phyloP scores from a whole-genome alignment of 1,284 basidiomycete species.

The Melampsora abietis-canadensis region DNA sequence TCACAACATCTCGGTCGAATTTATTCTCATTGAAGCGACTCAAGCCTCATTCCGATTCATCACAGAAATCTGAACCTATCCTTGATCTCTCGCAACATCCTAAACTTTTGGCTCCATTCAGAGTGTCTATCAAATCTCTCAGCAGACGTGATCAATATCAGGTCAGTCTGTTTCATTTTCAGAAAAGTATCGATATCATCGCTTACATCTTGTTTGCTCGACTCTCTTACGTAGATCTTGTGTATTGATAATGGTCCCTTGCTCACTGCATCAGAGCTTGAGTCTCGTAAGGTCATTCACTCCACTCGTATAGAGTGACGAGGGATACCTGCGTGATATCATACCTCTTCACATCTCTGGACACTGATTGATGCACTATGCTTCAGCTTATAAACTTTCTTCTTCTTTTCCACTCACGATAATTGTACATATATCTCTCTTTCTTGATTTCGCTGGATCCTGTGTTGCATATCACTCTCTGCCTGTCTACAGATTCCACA shows the following conservation, averaged over 20 bases:
- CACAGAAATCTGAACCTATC: not conserved
- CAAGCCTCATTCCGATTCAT: not conserved
- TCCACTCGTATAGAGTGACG: constrained; percentile 10
- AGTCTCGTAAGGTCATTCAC: not conserved
- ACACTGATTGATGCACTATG: too few relatives aligned
- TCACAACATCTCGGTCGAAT: not conserved
- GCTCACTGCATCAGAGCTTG: not conserved
- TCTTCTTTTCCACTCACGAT: too few relatives aligned
- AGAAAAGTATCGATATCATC: not conserved
- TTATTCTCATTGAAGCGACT: not conserved
- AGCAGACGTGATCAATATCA: constrained; percentile 49
- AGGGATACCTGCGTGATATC: too few relatives aligned
- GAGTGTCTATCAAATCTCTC: constrained; percentile 47
- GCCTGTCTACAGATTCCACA: too few relatives aligned
- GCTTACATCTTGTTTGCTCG: not conserved
- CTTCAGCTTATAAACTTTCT: too few relatives aligned
- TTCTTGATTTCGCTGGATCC: too few relatives aligned
- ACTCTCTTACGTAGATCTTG: not conserved
- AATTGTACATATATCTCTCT: too few relatives aligned
- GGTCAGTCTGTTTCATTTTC: constrained; percentile 30
- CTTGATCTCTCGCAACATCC: constrained; percentile 21
- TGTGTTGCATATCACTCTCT: too few relatives aligned
- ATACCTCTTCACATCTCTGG: too few relatives aligned
- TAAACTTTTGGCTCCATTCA: constrained; percentile 46
- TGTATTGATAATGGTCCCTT: constrained; percentile 8